Evolutionary conservation across 441 rosid genomes (phyloP).

Genomic region (Aleurites moluccanus): DNA sequence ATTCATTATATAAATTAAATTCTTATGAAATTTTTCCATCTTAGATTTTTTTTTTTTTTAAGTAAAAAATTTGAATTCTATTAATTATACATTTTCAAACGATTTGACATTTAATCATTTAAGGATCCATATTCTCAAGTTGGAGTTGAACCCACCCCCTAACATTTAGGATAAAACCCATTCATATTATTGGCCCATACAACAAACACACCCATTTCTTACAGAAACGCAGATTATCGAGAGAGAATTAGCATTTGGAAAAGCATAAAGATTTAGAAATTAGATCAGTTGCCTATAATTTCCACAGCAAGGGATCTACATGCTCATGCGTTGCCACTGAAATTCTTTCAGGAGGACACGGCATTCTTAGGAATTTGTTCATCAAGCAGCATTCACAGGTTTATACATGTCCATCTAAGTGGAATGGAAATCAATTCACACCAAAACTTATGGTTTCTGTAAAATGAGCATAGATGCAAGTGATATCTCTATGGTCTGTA

Average conservation of each 20-base stretch:
- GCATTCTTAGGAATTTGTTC: background rate
- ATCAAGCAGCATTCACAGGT: background rate
- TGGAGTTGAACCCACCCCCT: background rate
- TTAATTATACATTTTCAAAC: too few relatives aligned
- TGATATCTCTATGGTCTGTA: background rate
- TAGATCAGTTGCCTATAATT: background rate
- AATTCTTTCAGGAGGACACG: background rate
- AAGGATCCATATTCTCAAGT: too few relatives aligned
- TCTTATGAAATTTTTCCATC: too few relatives aligned
- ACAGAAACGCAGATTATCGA: background rate
- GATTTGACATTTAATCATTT: too few relatives aligned
- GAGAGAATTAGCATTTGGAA: background rate
- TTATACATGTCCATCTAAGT: background rate
- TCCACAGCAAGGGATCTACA: background rate
- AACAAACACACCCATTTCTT: background rate
- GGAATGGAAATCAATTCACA: background rate
- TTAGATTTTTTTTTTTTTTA: too few relatives aligned
- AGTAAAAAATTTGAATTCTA: too few relatives aligned
- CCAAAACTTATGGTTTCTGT: background rate
- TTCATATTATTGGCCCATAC: background rate
- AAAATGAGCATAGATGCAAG: background rate
- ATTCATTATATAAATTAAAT: too few relatives aligned
- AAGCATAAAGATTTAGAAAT: background rate
- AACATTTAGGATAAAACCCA: background rate
- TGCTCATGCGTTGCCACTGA: background rate